Percentiles rank a stretch among this genome's conserved stretches.
Conservation (phyloP, 106 monocot species). For the Phalaenopsis equestris region DNA sequence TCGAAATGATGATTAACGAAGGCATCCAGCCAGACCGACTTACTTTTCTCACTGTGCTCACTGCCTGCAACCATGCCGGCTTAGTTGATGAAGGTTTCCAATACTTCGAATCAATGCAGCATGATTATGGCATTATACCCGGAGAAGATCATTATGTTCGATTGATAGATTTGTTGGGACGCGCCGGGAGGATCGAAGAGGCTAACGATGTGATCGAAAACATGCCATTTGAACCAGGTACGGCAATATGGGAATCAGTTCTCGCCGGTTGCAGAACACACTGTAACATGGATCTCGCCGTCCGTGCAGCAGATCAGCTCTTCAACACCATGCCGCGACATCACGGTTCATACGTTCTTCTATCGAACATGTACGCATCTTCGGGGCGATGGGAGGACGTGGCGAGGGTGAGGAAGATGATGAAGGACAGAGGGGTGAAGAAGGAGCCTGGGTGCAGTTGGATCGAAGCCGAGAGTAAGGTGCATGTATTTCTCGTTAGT, state of each 20-base stretch:
- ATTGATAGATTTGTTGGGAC: constrained; percentile 76
- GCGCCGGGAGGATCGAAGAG: constrained; percentile 59
- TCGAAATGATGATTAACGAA: constrained; percentile 56
- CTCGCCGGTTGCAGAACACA: constrained; percentile 64
- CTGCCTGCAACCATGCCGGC: constrained; percentile 85
- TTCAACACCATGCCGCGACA: constrained; percentile 60
- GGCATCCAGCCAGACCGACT: constrained; percentile 53
- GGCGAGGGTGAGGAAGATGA: constrained; percentile 76
- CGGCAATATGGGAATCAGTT: constrained; percentile 81
- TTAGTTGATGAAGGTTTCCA: constrained; percentile 70
- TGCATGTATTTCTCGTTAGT: constrained; percentile 59
- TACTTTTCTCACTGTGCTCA: constrained; percentile 57
- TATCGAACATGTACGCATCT: constrained; percentile 75
- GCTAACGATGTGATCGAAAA: constrained; percentile 48
- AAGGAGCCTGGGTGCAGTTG: constrained; percentile 84
- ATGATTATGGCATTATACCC: constrained; percentile 54
- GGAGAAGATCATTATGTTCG: constrained; percentile 85
- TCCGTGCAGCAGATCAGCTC: constrained; percentile 66
- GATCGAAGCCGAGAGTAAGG: constrained; percentile 57
- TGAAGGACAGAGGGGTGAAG: constrained; percentile 72
- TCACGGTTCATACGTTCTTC: constrained; percentile 72
- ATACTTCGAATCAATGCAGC: constrained; percentile 79
- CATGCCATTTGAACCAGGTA: constrained; percentile 69
- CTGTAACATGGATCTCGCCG: constrained; percentile 53
- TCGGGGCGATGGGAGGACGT: constrained; percentile 63